Evolutionary conservation across 1,139 yeast genomes (phyloP).

Genomic region (Debaryomycetaceae sp.): DNA sequence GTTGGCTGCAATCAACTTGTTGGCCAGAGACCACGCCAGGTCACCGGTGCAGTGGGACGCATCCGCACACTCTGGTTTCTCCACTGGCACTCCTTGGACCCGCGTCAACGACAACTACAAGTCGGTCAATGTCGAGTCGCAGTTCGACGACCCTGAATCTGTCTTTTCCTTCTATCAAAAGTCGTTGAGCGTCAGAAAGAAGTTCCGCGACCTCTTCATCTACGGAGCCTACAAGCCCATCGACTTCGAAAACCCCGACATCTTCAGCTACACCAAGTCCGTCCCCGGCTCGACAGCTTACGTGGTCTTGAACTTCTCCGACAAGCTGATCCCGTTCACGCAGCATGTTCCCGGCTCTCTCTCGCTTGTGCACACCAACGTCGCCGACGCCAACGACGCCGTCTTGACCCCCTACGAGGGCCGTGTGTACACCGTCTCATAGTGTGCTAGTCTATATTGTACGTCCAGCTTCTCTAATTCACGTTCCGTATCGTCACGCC

Average conservation of each 20-base stretch:
- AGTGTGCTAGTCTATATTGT: conserved; percentile 10
- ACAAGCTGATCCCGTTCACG: conserved; percentile 26
- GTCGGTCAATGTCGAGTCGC: conserved; percentile 47
- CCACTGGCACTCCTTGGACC: conserved; percentile 54
- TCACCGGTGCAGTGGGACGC: conserved; percentile 60
- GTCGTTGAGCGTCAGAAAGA: conserved; percentile 43
- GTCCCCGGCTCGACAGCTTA: conserved; percentile 24
- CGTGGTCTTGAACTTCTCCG: conserved; percentile 43
- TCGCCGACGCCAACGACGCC: conserved; percentile 15
- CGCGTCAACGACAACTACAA: conserved; percentile 48
- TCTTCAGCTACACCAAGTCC: conserved; percentile 39
- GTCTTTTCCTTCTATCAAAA: conserved; percentile 45
- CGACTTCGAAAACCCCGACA: conserved; percentile 34
- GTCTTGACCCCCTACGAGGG: conserved; percentile 38
- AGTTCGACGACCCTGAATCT: conserved; percentile 45
- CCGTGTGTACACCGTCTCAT: conserved; percentile 23
- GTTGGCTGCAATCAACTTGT: conserved; percentile 30
- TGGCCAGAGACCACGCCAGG: conserved; percentile 55
- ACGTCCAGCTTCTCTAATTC: no score
- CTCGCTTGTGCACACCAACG: conserved; percentile 29
- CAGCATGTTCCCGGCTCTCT: conserved; percentile 26
- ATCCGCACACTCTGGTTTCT: conserved; percentile 45
- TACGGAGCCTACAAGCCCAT: conserved; percentile 46
- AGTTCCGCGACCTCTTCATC: conserved; percentile 38
- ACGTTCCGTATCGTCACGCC: no score